Conservation (phyloP, 768 basidiomycete species). For the Tulasnella sp. region DNA sequence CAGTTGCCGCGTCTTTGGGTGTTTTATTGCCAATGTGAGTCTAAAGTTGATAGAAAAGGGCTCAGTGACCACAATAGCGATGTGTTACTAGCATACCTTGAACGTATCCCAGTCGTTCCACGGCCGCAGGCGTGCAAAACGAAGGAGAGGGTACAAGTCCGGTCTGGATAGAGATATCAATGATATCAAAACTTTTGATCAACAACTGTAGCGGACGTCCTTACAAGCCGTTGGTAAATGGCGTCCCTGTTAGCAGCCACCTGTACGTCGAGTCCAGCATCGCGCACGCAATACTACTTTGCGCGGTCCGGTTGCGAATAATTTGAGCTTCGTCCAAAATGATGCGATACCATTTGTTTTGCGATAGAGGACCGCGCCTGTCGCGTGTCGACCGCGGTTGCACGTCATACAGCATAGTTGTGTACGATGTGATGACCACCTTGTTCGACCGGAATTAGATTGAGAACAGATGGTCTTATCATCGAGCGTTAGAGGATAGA, state of each 20-base stretch:
- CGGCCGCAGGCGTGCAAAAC: conserved; percentile 59
- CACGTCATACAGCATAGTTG: conserved; percentile 58
- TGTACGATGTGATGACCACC: conserved; percentile 72
- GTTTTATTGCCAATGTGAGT: neutral
- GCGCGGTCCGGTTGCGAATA: conserved; percentile 58
- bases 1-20: neutral
- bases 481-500: neutral
- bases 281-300: conserved; percentile 51
- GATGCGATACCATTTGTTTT: conserved; percentile 57
- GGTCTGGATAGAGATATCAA: conserved; percentile 35
- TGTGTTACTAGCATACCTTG: conserved; percentile 45
- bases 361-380: conserved; percentile 51
- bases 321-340: conserved; percentile 76
- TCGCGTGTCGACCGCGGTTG: conserved; percentile 1
- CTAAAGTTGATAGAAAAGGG: neutral
- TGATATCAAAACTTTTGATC: conserved; percentile 1
- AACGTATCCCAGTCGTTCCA: conserved; percentile 62
- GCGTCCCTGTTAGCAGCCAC: conserved; percentile 75
- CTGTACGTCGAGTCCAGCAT: conserved; percentile 56
- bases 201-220: conserved; percentile 21
- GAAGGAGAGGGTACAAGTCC: conserved; percentile 62
- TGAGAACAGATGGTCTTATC: neutral
- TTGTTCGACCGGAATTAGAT: conserved; percentile 27
- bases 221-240: conserved; percentile 62
- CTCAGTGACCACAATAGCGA: neutral